phyloP scores from a whole-genome alignment of 176 grass and related monocot species.

The Thalia dealbata region DNA sequence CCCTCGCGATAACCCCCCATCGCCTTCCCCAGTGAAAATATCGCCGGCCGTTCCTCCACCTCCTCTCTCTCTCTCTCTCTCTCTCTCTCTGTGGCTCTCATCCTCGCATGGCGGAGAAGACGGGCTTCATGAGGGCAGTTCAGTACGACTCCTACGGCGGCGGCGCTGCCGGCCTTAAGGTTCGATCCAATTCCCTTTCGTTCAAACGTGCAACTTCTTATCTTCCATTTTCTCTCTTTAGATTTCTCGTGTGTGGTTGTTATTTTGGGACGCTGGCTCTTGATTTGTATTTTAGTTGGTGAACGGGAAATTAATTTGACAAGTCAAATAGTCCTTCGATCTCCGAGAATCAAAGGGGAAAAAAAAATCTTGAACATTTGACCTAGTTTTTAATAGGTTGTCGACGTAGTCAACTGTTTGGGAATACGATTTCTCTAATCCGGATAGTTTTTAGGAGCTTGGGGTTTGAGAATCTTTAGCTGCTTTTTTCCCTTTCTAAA shows the following conservation, averaged over 20 bases:
- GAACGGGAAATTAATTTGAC: neutral
- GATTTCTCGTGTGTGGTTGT: neutral
- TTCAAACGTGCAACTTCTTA: neutral
- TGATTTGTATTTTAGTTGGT: neutral
- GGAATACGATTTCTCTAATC: neutral
- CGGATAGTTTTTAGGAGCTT: neutral
- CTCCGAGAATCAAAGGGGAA: neutral
- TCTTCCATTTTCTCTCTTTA: neutral
- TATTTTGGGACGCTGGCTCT: neutral
- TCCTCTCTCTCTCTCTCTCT: neutral
- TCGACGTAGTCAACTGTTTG: neutral
- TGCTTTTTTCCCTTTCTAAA: neutral
- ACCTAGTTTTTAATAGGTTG: neutral
- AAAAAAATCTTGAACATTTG: neutral
- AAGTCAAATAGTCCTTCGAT: neutral
- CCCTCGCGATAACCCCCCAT: too few relatives aligned
- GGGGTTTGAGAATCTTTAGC: neutral
- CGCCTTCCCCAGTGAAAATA: too few relatives aligned
- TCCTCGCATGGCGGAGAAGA: neutral
- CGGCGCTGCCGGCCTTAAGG: conserved; percentile 32
- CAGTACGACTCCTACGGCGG: conserved; percentile 45
- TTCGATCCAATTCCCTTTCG: too few relatives aligned
- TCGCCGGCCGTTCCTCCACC: neutral
- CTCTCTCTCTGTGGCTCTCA: neutral
- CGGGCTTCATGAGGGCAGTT: conserved; percentile 33